phyloP scores from a whole-genome alignment of 78 protist genomes.

The Chrysochromulina tobinii region DNA sequence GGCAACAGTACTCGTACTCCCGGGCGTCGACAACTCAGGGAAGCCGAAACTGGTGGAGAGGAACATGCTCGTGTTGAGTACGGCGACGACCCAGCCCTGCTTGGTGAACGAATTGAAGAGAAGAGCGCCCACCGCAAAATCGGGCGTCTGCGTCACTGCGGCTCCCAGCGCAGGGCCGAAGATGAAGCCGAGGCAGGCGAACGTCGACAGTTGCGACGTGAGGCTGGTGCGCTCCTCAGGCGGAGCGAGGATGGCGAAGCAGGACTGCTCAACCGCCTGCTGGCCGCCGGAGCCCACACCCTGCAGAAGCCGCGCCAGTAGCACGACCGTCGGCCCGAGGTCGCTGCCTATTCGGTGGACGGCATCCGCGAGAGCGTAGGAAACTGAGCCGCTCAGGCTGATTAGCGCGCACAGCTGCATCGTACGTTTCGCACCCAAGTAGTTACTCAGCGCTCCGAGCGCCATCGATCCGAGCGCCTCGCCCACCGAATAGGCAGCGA shows the following conservation, averaged over 20 bases:
- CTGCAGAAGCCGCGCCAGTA: neutral
- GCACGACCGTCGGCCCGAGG: neutral
- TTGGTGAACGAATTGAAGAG: neutral
- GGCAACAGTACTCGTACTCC: too few species aligned
- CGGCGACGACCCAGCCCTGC: neutral
- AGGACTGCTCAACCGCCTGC: neutral
- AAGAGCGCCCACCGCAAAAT: neutral
- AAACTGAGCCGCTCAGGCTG: neutral
- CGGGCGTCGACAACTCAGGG: neutral
- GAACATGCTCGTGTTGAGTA: neutral
- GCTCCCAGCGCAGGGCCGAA: neutral
- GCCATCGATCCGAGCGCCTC: neutral
- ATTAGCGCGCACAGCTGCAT: neutral
- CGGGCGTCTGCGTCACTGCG: neutral
- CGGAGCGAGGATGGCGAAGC: neutral
- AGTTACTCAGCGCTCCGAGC: neutral
- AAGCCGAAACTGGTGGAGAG: neutral
- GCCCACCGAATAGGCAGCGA: neutral
- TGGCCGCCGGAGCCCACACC: neutral
- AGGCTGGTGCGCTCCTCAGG: neutral
- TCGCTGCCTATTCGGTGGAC: neutral
- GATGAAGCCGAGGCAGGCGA: slow-evolving; percentile 23
- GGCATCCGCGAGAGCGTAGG: neutral
- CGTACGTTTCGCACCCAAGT: neutral
- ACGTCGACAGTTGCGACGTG: neutral